Percentiles rank a stretch among this genome's conserved stretches.
These are phyloP conservation scores for Polyporus arcularius DNA, from an alignment of 768 basidiomycete species.

Conservation along the genomic window DNA sequence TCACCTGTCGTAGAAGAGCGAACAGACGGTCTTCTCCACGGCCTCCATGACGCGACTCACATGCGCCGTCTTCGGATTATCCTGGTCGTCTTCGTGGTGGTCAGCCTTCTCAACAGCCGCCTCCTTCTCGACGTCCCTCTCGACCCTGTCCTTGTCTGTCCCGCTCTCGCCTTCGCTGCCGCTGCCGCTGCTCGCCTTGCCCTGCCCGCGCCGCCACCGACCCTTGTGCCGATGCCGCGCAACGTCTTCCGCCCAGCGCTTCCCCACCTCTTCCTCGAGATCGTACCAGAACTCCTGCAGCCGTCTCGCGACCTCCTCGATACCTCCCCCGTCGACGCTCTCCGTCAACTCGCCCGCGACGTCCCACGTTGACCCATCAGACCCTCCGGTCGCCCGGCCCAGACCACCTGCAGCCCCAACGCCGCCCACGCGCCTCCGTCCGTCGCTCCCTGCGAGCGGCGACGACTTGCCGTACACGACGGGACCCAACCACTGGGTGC, in stretches of 20 bases:
- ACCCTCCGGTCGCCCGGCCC: conserved; percentile 11
- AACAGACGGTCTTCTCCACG: conserved; percentile 72
- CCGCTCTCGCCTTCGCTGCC: conserved; percentile 19
- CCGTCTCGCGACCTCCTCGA: conserved; percentile 51
- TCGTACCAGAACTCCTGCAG: conserved; percentile 74
- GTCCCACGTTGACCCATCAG: conserved; percentile 7
- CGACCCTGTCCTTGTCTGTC: conserved; percentile 8
- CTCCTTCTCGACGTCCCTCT: conserved; percentile 6
- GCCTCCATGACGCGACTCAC: conserved; percentile 66
- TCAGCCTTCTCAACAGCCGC: conserved; percentile 14
- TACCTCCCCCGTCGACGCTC: conserved; percentile 35
- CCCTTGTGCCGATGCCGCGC: conserved; percentile 31
- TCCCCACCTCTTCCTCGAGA: conserved; percentile 65
- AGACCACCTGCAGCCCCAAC: conserved; percentile 7
- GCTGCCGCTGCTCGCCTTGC: conserved; percentile 18
- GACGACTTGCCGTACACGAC: conserved; percentile 41
- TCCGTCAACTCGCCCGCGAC: conserved; percentile 14
- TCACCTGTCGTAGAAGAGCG: conserved; percentile 83
- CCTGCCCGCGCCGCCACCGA: conserved; percentile 22
- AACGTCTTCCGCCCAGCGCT: conserved; percentile 24
- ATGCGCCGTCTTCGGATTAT: conserved; percentile 41
- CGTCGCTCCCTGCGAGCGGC: background rate
- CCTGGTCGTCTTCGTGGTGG: conserved; percentile 31
- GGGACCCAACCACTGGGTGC: conserved; percentile 57
- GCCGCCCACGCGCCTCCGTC: conserved; percentile 9